Evolutionary conservation across 208 protist species (phyloP).

Genomic region (Crithidia fasciculata): DNA sequence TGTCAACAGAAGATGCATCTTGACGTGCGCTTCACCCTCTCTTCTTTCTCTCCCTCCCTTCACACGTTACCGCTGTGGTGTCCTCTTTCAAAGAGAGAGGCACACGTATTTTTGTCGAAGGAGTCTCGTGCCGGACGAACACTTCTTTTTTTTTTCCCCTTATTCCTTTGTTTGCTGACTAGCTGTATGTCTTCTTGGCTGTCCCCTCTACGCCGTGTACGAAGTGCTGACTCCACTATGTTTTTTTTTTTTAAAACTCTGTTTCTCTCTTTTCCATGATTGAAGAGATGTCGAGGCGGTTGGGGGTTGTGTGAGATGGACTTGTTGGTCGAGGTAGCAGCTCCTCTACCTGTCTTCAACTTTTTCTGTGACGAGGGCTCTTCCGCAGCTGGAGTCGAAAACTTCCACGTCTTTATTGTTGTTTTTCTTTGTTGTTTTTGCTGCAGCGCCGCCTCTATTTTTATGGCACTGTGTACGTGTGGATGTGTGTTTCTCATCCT

Average conservation of each 20-base stretch:
- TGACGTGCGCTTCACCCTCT: too few relatives aligned
- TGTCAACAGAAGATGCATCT: too few relatives aligned
- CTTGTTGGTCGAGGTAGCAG: too few relatives aligned
- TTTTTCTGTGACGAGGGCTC: background rate
- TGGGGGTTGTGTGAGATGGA: too few relatives aligned
- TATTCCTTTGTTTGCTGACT: background rate
- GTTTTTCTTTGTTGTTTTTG: background rate
- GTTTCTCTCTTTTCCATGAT: background rate
- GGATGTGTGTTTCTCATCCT: background rate
- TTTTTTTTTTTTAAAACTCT: background rate
- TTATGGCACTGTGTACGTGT: too few relatives aligned
- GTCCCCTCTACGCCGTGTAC: too few relatives aligned
- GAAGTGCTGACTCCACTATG: background rate
- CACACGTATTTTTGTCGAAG: too few relatives aligned
- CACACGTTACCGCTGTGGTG: too few relatives aligned
- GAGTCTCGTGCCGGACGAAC: too few relatives aligned
- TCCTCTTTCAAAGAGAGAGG: too few relatives aligned
- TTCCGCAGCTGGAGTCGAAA: background rate
- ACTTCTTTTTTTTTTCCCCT: constrained; percentile 12
- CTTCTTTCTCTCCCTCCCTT: too few relatives aligned
- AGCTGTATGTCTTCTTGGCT: background rate
- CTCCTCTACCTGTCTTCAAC: background rate
- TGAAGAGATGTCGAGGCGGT: too few relatives aligned
- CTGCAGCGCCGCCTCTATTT: background rate
- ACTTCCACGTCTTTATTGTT: constrained; percentile 5